These are phyloP conservation scores for Rhizopogon vesiculosus DNA, from an alignment of 768 basidiomycete species.

Conservation along the genomic window DNA sequence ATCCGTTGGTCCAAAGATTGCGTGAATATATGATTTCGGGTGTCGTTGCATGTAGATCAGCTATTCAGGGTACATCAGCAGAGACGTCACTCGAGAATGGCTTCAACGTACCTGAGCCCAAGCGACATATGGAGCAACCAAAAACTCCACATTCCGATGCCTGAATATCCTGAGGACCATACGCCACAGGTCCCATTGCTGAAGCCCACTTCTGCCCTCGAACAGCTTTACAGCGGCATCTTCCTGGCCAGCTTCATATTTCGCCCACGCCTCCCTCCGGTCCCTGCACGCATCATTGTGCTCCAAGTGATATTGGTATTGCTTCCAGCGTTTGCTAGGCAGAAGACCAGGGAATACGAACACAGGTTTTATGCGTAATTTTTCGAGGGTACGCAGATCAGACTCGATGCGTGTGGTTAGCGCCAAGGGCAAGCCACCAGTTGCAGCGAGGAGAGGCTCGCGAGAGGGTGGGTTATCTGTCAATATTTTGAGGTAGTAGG, in stretches of 20 bases:
- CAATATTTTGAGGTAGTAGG: constrained; percentile 79
- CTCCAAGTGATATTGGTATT: constrained; percentile 46
- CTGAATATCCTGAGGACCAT: constrained; percentile 89
- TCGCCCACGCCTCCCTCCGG: constrained; percentile 82
- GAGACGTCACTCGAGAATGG: background rate
- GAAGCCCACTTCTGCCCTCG: constrained; percentile 64
- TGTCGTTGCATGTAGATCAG: constrained; percentile 94
- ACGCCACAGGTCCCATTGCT: constrained; percentile 93
- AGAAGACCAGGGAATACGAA: constrained; percentile 93
- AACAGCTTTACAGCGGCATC: constrained; percentile 85
- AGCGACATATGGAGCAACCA: constrained; percentile 92
- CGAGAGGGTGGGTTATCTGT: constrained; percentile 72
- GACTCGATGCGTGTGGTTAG: constrained; percentile 85
- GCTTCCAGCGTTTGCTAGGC: constrained; percentile 71
- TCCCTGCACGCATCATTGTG: constrained; percentile 69
- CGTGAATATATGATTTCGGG: constrained; percentile 89
- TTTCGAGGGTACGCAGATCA: constrained; percentile 88
- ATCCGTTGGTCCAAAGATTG: constrained; percentile 89
- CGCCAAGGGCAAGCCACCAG: constrained; percentile 90
- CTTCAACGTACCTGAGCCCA: constrained; percentile 82
- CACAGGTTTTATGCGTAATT: constrained; percentile 93
- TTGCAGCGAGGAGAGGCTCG: constrained; percentile 91
- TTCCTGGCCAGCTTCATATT: constrained; percentile 90
- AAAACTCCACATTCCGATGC: constrained; percentile 92
- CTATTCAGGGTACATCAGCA: constrained; percentile 36